These are phyloP conservation scores for Gypsophila paniculata DNA, from an alignment of 179 eudicot genomes.

Conservation along the genomic window DNA sequence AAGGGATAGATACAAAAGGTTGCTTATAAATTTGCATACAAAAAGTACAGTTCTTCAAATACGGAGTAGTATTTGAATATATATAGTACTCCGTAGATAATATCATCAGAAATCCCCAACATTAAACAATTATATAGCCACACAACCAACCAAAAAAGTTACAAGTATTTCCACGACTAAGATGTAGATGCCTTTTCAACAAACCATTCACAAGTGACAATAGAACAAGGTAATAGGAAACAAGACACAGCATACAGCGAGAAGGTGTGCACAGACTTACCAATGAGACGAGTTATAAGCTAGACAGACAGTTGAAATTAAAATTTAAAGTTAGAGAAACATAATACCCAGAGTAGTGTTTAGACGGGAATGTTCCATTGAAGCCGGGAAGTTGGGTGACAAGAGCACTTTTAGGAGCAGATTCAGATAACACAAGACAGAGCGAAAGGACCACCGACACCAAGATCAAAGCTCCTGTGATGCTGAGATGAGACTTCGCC, in stretches of 20 bases:
- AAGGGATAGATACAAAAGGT: not conserved
- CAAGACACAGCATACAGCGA: not conserved
- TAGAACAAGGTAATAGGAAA: not conserved
- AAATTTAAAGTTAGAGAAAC: not conserved
- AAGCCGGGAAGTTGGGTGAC: conserved; percentile 75
- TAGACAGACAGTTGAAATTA: not conserved
- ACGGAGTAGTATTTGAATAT: no score
- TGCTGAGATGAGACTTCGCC: not conserved
- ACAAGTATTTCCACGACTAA: not conserved
- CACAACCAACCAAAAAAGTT: not conserved
- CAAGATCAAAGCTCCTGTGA: conserved; percentile 3
- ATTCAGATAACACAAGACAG: conserved; percentile 26
- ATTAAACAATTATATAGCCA: not conserved
- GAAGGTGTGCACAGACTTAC: not conserved
- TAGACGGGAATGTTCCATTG: conserved; percentile 63
- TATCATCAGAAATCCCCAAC: not conserved
- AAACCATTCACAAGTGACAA: not conserved
- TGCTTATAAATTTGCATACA: not conserved
- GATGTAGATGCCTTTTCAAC: not conserved
- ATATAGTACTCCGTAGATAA: not conserved
- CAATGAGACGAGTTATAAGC: not conserved
- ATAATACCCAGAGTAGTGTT: conserved; percentile 77
- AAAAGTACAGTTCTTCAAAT: not conserved
- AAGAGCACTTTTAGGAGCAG: conserved; percentile 63
- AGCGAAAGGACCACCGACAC: conserved; percentile 8